Evolutionary conservation across 306 rosid genomes (phyloP).

Genomic region (Trifolium subterraneum): DNA sequence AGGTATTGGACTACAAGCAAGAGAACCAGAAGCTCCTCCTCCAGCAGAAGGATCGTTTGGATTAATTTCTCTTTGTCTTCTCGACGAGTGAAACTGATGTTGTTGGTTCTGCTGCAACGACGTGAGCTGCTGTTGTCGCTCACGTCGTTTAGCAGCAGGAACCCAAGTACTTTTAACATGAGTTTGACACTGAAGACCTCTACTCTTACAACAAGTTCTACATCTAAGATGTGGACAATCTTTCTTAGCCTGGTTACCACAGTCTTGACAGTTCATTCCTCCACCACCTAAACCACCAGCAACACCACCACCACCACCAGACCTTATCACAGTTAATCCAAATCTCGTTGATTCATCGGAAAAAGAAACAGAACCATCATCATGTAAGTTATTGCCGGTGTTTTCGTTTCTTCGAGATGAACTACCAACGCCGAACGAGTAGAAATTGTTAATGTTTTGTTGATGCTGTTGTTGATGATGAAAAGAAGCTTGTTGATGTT

Average conservation of each 20-base stretch:
- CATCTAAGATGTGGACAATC: constrained; percentile 84
- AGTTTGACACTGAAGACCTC: constrained; percentile 93
- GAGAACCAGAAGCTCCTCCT: constrained; percentile 39
- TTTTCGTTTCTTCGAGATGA: constrained; percentile 39
- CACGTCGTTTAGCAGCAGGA: constrained; percentile 90
- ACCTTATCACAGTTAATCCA: constrained; percentile 71
- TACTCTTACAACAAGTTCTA: constrained; percentile 93
- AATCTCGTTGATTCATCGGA: constrained; percentile 66
- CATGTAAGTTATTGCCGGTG: constrained; percentile 26
- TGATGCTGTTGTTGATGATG: constrained; percentile 40
- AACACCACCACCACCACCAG: constrained; percentile 47
- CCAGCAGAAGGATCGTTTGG: constrained; percentile 30
- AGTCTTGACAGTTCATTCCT: constrained; percentile 85
- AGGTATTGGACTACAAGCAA: constrained; percentile 69
- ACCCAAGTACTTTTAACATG: constrained; percentile 99
- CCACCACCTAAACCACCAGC: constrained; percentile 36
- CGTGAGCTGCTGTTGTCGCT: constrained; percentile 75
- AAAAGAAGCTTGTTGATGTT: constrained; percentile 33
- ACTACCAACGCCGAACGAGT: constrained; percentile 82
- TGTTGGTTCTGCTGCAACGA: constrained; percentile 56
- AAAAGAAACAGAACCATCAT: constrained; percentile 47
- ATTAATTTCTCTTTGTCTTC: constrained; percentile 62
- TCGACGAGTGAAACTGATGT: constrained; percentile 45
- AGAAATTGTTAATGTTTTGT: constrained; percentile 51
- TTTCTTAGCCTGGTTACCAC: constrained; percentile 97